phyloP scores from a whole-genome alignment of 1,284 basidiomycete species.

The Trametes polyzona region DNA sequence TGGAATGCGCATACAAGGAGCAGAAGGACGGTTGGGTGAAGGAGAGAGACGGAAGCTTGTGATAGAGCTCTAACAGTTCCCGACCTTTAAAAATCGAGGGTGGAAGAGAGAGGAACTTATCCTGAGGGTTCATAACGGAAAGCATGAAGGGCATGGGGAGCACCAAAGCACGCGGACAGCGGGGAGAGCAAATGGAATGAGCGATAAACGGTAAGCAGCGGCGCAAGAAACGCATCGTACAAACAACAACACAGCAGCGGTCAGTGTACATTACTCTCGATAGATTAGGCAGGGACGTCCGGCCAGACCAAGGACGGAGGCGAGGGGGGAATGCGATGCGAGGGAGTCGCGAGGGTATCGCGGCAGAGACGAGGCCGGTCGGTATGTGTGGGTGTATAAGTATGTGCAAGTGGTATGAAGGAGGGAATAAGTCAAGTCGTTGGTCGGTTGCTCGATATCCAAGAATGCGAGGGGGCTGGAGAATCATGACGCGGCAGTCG shows the following conservation, averaged over 20 bases:
- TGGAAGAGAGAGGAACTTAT: background rate
- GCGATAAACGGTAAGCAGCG: slow-evolving; percentile 9
- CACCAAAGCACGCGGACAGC: background rate
- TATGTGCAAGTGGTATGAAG: background rate
- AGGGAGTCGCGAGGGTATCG: slow-evolving; percentile 9
- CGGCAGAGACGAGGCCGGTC: background rate
- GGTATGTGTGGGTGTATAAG: background rate
- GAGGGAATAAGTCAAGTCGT: background rate
- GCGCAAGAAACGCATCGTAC: slow-evolving; percentile 21
- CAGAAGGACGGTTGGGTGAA: too few relatives aligned
- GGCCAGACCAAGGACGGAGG: background rate
- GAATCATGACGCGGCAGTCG: background rate
- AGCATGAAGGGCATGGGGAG: background rate
- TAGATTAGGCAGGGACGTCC: slow-evolving; percentile 10
- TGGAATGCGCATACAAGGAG: too few relatives aligned
- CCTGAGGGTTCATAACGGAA: background rate
- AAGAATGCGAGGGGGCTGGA: background rate
- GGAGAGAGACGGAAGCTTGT: too few relatives aligned
- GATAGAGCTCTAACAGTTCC: too few relatives aligned
- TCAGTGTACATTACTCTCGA: slow-evolving; percentile 19
- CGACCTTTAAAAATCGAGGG: too few relatives aligned
- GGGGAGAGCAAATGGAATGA: slow-evolving; percentile 9
- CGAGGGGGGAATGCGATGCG: background rate
- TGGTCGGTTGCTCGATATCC: background rate
- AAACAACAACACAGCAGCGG: slow-evolving; percentile 20